Conservation (phyloP, 148 eudicot species). For the Rhododendron simsii region DNA sequence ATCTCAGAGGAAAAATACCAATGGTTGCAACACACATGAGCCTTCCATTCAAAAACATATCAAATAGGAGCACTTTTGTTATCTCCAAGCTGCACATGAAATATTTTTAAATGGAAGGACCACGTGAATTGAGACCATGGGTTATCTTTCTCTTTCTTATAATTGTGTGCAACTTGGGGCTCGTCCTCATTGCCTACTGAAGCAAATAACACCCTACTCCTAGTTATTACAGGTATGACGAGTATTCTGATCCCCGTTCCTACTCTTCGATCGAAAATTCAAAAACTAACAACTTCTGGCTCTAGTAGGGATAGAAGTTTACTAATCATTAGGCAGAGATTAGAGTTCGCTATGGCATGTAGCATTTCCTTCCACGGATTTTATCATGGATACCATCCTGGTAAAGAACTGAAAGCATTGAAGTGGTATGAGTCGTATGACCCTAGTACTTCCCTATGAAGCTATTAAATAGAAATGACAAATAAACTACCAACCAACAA, state of each 20-base stretch:
- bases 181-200: neutral
- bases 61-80: neutral
- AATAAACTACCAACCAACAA: neutral
- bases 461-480: neutral
- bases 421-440: neutral
- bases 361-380: neutral
- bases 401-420: neutral
- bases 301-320: neutral
- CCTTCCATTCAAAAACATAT: slow-evolving; percentile 3
- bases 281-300: neutral
- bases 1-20: neutral
- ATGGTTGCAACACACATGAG: neutral
- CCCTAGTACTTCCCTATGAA: neutral
- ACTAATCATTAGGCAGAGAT: neutral
- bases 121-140: neutral
- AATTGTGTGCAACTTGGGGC: neutral
- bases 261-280: neutral
- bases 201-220: neutral
- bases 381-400: neutral
- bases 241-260: neutral
- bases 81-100: neutral
- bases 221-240: neutral
- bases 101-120: neutral
- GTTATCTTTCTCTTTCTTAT: neutral
- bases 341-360: neutral